Base-by-base conservation (phyloP, 1,284 basidiomycete genomes). In the Marasmius tenuissimus region DNA sequence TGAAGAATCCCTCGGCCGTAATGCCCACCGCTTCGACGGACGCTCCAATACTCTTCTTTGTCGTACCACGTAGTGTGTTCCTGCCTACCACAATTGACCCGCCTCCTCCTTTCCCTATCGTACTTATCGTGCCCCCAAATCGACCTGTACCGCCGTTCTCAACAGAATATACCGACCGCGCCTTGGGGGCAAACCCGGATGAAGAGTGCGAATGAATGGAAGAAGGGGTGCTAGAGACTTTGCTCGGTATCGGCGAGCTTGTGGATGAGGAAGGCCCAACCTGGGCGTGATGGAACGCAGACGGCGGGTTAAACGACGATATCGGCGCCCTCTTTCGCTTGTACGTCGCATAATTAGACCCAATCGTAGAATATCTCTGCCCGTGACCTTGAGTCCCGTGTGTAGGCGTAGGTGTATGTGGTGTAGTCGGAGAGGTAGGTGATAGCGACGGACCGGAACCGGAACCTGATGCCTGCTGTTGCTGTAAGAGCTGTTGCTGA, bases 1-100 rank as follows among this genome's bases (percentile, higher is more conserved):
- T 76, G 70, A 92, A 92, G 70, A 92, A 92, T 0, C 91, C 91
- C 38, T 78, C 81, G 35, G 89, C 90, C 35, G 87, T 91, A 58
- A 92, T 79, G 20, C 89, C 81, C 51, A 88, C 70, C 33, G 89
- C 87, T 73, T 88, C 85, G 54, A 92, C 90, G 33, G 82, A 87
- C 35, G 88, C 83, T 14, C 87, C 91, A 59, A 73, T 76, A 50
- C 82, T 75, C 76, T 91, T 91, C 68, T 82, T 75, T 67, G 77
- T 79, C 63, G 85, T 85, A n/a, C 85, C 85, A 47, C 84, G n/a
- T n/a, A 14, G 16, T 20, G 16, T 47, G 16, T 8, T n/a, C 8
- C 45, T 74, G 58, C 88, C 87, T 54, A 90, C 71, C 18, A 85
- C 76, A 62, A 91, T 89, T 20, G 87, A 86, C 7, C 87, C 85